Conservation (phyloP, 208 protist genomes). For the Leishmania gerbilli region DNA sequence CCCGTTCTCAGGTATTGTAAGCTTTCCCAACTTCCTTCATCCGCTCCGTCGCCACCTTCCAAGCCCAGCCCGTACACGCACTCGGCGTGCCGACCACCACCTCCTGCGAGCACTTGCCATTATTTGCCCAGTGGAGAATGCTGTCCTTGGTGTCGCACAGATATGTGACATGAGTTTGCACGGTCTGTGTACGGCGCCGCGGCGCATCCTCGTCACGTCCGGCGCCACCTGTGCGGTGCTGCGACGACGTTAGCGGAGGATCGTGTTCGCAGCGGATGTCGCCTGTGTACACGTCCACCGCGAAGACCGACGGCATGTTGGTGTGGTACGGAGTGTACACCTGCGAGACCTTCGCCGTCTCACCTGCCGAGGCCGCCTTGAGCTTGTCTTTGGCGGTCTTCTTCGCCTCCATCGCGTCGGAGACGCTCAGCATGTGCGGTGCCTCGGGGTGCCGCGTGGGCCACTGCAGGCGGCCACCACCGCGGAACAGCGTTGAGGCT, state of each 20-base stretch:
- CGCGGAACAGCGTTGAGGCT: conserved; percentile 37
- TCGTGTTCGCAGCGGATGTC: conserved; percentile 39
- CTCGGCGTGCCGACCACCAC: conserved; percentile 80
- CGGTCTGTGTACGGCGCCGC: not conserved
- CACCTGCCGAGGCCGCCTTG: conserved; percentile 23
- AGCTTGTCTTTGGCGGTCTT: conserved; percentile 35
- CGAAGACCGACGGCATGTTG: conserved; percentile 47
- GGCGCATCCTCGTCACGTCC: conserved; percentile 1
- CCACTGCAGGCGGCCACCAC: conserved; percentile 43
- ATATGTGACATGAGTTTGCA: conserved; percentile 24
- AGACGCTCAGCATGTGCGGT: conserved; percentile 18
- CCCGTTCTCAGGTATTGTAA: not conserved
- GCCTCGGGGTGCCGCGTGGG: conserved; percentile 30
- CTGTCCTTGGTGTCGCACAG: conserved; percentile 55
- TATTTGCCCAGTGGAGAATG: conserved; percentile 58
- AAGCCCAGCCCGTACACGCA: conserved; percentile 58
- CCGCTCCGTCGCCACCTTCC: conserved; percentile 30
- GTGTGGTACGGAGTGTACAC: conserved; percentile 39
- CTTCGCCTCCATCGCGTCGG: conserved; percentile 26
- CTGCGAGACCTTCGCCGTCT: conserved; percentile 4
- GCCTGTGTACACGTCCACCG: conserved; percentile 44
- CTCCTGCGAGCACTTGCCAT: conserved; percentile 73
- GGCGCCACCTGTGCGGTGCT: not conserved
- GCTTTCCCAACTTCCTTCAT: conserved; percentile 15
- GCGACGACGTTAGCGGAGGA: conserved; percentile 2